Evolutionary conservation across 495 filamentous ascomycete genomes (phyloP), one percentile per base, ranked within the genome.

Genomic region (Astrothelium subdiscretum): DNA sequence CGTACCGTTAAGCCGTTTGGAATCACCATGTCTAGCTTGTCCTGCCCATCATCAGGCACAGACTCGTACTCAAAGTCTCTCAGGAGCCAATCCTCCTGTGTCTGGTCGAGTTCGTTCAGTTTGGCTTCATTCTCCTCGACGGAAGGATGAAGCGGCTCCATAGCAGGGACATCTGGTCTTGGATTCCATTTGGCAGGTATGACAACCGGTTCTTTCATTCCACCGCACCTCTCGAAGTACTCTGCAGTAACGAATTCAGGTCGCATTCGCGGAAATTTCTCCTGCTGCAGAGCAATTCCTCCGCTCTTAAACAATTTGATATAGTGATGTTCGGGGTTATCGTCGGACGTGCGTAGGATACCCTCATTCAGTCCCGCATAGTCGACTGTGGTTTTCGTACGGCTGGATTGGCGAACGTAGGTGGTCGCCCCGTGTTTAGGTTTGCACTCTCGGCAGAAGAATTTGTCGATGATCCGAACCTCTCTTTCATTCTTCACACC

Each of bases 321-420:
- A 66, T 89, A 90, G 63, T 87, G 87, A 65, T 90, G 87, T 62
- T 89, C 83, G 38, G 80, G 73, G n/a, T 81, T 81, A 59, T 90
- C 84, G 38, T 81, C 82, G 24, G 86, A 84, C 6, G 85, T 84
- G 67, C 85, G 86, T 27, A 89, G 76, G 5, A 88, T 78, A n/a
- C 87, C 87, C 63, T 87, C 83, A 65, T 90, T 84, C 12, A 90
- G 77, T 31, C 85, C 85, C 32, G 86, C 86, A 69, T 90, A 90
- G 69, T 90, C 87, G 59, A 90, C 89, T 2, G 85, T 81, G 29
- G 82, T 86, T 51, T 86, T 85, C 26, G 86, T 83, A 3, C 87
- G 78, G 32, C 81, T 78, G 11, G 75, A 78, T 63, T 78, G 76
- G n/a, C 76, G 74, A 12, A 78, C 73, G 48, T 67, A 71, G 60